These are phyloP conservation scores for Geosmithia flava DNA, from an alignment of 2,329 filamentous ascomycete genomes.

Conservation along the genomic window DNA sequence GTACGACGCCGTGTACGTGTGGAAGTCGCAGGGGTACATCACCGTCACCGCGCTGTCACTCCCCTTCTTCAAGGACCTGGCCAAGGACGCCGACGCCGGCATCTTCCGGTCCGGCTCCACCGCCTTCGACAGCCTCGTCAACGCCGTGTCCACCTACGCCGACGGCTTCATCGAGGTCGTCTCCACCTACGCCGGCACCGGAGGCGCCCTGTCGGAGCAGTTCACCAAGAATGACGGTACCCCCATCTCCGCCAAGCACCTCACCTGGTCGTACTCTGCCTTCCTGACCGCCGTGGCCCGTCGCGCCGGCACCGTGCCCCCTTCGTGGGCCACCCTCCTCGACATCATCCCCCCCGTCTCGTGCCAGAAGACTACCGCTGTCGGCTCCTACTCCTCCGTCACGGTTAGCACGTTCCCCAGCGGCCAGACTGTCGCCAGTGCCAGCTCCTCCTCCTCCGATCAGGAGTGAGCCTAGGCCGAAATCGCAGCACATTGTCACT, in stretches of 20 bases:
- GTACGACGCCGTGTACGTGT: slow-evolving; percentile 64
- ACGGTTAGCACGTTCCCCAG: slow-evolving; percentile 35
- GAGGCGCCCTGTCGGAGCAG: slow-evolving; percentile 58
- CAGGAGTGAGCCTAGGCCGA: too few relatives aligned
- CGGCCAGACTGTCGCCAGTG: slow-evolving; percentile 27
- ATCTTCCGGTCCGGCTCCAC: slow-evolving; percentile 40
- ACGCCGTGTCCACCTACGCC: slow-evolving; percentile 44
- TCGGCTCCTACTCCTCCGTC: slow-evolving; percentile 37
- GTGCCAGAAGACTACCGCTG: slow-evolving; percentile 33
- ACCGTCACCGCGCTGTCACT: slow-evolving; percentile 52
- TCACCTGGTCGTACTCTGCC: slow-evolving; percentile 64
- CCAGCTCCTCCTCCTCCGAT: slow-evolving; percentile 7
- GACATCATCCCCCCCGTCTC: slow-evolving; percentile 33
- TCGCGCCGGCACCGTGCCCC: slow-evolving; percentile 40
- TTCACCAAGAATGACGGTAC: slow-evolving; percentile 40
- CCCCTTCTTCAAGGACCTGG: slow-evolving; percentile 58
- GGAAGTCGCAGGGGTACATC: slow-evolving; percentile 51
- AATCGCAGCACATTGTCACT: too few relatives aligned
- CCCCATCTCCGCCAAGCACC: slow-evolving; percentile 50
- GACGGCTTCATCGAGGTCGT: slow-evolving; percentile 51
- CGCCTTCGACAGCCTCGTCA: slow-evolving; percentile 41
- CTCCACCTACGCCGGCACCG: slow-evolving; percentile 44
- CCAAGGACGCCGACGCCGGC: slow-evolving; percentile 42
- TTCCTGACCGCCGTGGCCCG: slow-evolving; percentile 52
- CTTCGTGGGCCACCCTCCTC: slow-evolving; percentile 38